Evolutionary conservation across 129 eudicot species (phyloP).

Genomic region (Arctium minus): DNA sequence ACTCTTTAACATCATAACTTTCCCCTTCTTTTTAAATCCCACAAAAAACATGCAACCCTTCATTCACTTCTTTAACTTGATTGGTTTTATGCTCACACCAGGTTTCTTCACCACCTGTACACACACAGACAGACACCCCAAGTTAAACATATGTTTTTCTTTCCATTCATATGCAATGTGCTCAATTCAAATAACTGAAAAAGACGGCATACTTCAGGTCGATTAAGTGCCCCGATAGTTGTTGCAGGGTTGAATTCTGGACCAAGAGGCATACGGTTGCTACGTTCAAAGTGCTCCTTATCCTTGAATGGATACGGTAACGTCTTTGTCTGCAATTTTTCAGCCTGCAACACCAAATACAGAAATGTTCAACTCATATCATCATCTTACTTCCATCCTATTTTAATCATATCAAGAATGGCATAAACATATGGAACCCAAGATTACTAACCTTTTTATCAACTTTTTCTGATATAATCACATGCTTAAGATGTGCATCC

Average conservation of each 20-base stretch:
- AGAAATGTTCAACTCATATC: background rate
- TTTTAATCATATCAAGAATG: background rate
- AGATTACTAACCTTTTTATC: constrained; percentile 76
- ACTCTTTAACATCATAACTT: background rate
- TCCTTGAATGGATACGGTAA: constrained; percentile 84
- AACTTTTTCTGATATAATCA: constrained; percentile 82
- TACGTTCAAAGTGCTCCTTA: constrained; percentile 72
- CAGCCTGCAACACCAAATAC: constrained; percentile 49
- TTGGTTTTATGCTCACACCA: constrained; percentile 82
- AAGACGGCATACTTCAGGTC: constrained; percentile 61
- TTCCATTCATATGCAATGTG: background rate
- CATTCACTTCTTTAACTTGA: constrained; percentile 48
- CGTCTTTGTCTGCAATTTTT: constrained; percentile 66
- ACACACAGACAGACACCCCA: background rate
- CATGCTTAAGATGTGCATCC: constrained; percentile 87
- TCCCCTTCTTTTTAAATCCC: background rate
- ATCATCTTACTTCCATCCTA: background rate
- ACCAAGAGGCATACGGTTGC: constrained; percentile 88
- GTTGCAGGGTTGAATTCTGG: constrained; percentile 91
- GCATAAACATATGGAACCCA: background rate
- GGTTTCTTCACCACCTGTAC: constrained; percentile 82
- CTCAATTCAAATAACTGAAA: background rate
- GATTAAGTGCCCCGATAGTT: constrained; percentile 58
- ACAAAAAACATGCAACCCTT: background rate
- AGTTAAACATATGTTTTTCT: background rate